These are phyloP conservation scores for Tanacetum coccineum DNA, from an alignment of 129 eudicot species.

Conservation along the genomic window DNA sequence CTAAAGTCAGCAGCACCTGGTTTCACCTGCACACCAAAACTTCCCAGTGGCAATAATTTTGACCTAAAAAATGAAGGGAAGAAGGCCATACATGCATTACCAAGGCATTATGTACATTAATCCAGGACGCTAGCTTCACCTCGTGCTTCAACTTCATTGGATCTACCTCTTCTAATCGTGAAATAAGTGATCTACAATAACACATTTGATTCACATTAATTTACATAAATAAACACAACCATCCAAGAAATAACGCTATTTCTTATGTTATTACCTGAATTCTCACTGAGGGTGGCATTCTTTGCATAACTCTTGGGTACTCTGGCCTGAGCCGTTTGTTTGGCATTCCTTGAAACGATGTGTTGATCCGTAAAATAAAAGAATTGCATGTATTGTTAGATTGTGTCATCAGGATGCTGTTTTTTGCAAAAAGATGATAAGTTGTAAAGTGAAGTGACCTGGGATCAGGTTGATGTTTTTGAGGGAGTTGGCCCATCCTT, in stretches of 20 bases:
- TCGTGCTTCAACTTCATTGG: too few species aligned
- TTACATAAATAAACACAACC: neutral
- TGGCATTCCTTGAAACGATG: slow-evolving; percentile 63
- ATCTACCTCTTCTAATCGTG: slow-evolving; percentile 72
- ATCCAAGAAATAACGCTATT: neutral
- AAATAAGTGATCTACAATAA: slow-evolving; percentile 59
- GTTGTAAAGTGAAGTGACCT: slow-evolving; percentile 44
- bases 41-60: neutral
- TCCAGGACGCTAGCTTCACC: too few species aligned
- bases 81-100: too few species aligned
- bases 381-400: slow-evolving; percentile 7
- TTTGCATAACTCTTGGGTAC: slow-evolving; percentile 51
- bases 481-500: slow-evolving; percentile 56
- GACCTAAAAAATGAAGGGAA: too few species aligned
- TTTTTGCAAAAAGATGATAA: neutral
- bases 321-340: slow-evolving; percentile 62
- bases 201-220: slow-evolving; percentile 4
- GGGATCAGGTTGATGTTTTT: slow-evolving; percentile 73
- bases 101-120: too few species aligned
- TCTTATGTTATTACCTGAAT: slow-evolving; percentile 51
- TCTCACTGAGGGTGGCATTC: slow-evolving; percentile 61
- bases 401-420: neutral
- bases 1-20: too few species aligned
- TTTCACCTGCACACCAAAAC: too few species aligned
- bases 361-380: slow-evolving; percentile 16